Evolutionary conservation across 805 yeast genomes (phyloP).

Genomic region (Jamesozyma spencerorum): DNA sequence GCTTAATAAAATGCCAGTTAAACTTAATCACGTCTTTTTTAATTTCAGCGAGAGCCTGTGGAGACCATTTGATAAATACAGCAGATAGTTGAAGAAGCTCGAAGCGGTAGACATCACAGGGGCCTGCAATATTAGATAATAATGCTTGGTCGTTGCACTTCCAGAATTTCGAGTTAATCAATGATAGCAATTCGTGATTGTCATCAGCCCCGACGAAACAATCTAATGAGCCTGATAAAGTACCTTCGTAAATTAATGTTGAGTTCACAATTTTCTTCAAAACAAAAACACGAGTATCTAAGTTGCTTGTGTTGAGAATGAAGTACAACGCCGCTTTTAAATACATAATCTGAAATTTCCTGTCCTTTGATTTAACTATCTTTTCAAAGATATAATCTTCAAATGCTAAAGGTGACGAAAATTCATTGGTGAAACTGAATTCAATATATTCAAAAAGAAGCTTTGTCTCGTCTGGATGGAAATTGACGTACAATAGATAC

Average conservation of each 20-base stretch:
- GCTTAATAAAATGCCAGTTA: slow-evolving; percentile 85
- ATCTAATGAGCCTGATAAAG: slow-evolving; percentile 38
- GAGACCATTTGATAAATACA: slow-evolving; percentile 58
- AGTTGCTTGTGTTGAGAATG: slow-evolving; percentile 37
- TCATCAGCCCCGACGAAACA: slow-evolving; percentile 31
- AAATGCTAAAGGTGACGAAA: slow-evolving; percentile 32
- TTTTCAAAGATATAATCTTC: slow-evolving; percentile 49
- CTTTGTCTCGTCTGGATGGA: slow-evolving; percentile 28
- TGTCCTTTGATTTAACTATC: slow-evolving; percentile 45
- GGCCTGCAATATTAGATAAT: slow-evolving; percentile 45
- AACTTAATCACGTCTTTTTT: slow-evolving; percentile 84
- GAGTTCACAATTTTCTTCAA: slow-evolving; percentile 56
- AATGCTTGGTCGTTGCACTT: slow-evolving; percentile 44
- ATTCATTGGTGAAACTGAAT: slow-evolving; percentile 21
- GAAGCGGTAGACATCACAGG: slow-evolving; percentile 63
- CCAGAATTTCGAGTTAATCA: slow-evolving; percentile 66
- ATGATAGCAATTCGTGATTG: slow-evolving; percentile 52
- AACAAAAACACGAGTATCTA: slow-evolving; percentile 52
- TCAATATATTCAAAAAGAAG: slow-evolving; percentile 36
- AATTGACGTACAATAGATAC: slow-evolving; percentile 33
- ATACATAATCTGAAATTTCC: slow-evolving; percentile 39
- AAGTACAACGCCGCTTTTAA: slow-evolving; percentile 44
- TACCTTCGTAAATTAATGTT: slow-evolving; percentile 53
- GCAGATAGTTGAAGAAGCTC: slow-evolving; percentile 79
- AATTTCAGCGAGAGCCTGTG: slow-evolving; percentile 46